Evolutionary conservation across 192 early-diverging fungal species (phyloP).

Genomic region (Podila minutissima): DNA sequence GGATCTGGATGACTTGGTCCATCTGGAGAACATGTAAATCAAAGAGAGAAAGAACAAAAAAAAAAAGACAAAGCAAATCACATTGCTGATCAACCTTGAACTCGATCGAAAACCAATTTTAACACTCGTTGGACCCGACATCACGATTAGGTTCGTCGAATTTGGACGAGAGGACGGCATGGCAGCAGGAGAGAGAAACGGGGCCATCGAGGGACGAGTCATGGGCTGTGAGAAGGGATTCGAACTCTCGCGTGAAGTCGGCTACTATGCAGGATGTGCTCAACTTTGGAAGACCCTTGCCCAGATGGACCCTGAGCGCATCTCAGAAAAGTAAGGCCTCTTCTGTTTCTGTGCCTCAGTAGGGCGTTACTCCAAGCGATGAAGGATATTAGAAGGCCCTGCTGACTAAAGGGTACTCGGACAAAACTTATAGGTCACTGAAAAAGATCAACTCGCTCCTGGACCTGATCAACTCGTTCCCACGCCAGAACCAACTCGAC

Average conservation of each 20-base stretch:
- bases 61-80: not conserved
- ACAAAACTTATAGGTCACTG: constrained; percentile 39
- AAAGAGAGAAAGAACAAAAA: not conserved
- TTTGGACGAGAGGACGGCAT: constrained; percentile 64
- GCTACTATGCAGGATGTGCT: constrained; percentile 63
- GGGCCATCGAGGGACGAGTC: constrained; percentile 62
- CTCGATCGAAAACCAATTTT: not conserved
- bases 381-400: too few species aligned
- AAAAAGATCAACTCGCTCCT: constrained; percentile 57
- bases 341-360: not conserved
- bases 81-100: not conserved
- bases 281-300: constrained; percentile 56
- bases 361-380: too few species aligned
- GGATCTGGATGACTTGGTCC: constrained; percentile 57
- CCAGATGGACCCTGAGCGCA: constrained; percentile 30
- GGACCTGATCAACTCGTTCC: constrained; percentile 56
- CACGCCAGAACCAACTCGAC: constrained; percentile 57
- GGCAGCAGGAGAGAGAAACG: constrained; percentile 57
- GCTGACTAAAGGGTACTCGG: too few species aligned
- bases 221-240: constrained; percentile 67
- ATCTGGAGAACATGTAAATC: constrained; percentile 60
- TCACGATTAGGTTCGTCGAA: constrained; percentile 62
- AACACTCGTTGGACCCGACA: not conserved
- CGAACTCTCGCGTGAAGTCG: constrained; percentile 64
- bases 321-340: constrained; percentile 55